A percentile compares a stretch with the other conserved stretches of the same genome.
Evolutionary conservation across 345 rosid species (phyloP).

Genomic region (Capsella bursapastoris): DNA sequence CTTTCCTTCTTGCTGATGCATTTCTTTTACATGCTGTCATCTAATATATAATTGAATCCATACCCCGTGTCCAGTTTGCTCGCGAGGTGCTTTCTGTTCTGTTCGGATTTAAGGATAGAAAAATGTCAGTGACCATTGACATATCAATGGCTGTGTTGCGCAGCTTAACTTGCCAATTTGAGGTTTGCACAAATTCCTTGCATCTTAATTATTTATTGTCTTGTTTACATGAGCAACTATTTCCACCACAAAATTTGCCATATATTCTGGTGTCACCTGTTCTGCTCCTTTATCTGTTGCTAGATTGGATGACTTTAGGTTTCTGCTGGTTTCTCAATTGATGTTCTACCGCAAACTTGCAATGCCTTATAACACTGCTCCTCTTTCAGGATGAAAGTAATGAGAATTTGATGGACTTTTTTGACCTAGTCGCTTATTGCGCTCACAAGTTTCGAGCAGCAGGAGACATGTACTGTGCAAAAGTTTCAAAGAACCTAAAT

Average conservation of each 20-base stretch:
- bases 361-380: background rate
- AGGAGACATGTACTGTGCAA: conserved; percentile 50
- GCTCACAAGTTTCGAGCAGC: conserved; percentile 64
- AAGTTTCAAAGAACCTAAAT: conserved; percentile 57
- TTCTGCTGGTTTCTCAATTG: conserved; percentile 27
- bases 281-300: conserved; percentile 28
- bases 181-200: conserved; percentile 54
- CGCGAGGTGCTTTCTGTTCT: conserved; percentile 64
- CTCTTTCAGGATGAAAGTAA: conserved; percentile 57
- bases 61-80: conserved; percentile 60
- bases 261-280: conserved; percentile 27
- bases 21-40: conserved; percentile 13
- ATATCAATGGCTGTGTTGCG: conserved; percentile 50
- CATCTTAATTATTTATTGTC: conserved; percentile 3
- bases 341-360: conserved; percentile 4
- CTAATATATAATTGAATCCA: background rate
- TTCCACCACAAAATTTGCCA: background rate
- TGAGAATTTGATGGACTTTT: conserved; percentile 51
- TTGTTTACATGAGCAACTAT: conserved; percentile 6
- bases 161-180: conserved; percentile 51
- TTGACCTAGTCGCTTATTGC: conserved; percentile 74
- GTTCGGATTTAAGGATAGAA: conserved; percentile 49
- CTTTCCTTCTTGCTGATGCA: conserved; percentile 11
- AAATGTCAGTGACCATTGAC: conserved; percentile 46
- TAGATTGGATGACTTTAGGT: conserved; percentile 23